Evolutionary conservation across 2,329 filamentous ascomycete genomes (phyloP).

Genomic region (Teratosphaeria viscida): DNA sequence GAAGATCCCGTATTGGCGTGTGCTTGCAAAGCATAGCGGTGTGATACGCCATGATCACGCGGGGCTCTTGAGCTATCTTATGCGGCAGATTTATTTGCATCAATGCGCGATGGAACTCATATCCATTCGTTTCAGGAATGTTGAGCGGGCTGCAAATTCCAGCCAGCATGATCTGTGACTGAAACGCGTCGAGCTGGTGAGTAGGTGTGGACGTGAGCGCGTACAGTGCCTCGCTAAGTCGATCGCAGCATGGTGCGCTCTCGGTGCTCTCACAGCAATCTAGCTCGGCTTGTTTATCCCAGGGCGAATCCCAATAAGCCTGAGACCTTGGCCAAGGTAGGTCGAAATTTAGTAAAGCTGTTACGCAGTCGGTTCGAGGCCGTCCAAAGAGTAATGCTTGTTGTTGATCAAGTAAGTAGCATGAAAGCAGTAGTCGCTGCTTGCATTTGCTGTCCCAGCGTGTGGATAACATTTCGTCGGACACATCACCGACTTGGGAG

Average conservation of each 20-base stretch:
- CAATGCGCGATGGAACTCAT: slow-evolving; percentile 1
- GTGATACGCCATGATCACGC: slow-evolving; percentile 18
- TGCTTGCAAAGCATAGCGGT: slow-evolving; percentile 29
- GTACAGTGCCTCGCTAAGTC: slow-evolving; percentile 9
- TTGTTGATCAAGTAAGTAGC: slow-evolving; percentile 33
- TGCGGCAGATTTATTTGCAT: slow-evolving; percentile 7
- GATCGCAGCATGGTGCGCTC: background rate
- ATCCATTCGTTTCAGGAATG: background rate
- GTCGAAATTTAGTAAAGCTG: slow-evolving; percentile 13
- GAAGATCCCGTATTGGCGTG: slow-evolving; percentile 31
- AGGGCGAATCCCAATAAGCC: slow-evolving; percentile 28
- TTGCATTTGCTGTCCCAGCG: slow-evolving; percentile 4
- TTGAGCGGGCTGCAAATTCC: slow-evolving; percentile 6
- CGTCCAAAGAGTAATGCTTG: slow-evolving; percentile 23
- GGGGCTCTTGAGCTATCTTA: slow-evolving; percentile 9
- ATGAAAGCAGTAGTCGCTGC: slow-evolving; percentile 30
- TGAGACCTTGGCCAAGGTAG: slow-evolving; percentile 29
- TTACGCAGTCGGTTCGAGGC: slow-evolving; percentile 2
- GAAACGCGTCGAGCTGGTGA: slow-evolving; percentile 20
- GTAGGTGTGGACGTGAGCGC: slow-evolving; percentile 1
- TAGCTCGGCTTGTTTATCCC: background rate
- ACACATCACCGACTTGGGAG: background rate
- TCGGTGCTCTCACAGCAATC: background rate
- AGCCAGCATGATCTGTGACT: slow-evolving; percentile 29
- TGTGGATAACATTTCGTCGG: background rate